Percentiles rank a stretch among this genome's conserved stretches.
Evolutionary conservation across 1,284 basidiomycete species (phyloP).

Genomic region (Melampsora americana): DNA sequence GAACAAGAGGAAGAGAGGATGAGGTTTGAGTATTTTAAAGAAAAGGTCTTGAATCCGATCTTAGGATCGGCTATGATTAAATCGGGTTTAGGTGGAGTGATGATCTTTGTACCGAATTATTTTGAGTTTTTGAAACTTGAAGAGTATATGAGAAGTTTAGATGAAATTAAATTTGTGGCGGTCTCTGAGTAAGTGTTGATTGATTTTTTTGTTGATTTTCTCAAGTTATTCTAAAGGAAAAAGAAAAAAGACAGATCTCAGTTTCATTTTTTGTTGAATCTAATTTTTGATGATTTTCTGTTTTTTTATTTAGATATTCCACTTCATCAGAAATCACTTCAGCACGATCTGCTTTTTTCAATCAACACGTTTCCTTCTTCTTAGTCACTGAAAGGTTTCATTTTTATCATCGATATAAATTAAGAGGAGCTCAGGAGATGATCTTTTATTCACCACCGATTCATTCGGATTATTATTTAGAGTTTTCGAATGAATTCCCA

Average conservation of each 20-base stretch:
- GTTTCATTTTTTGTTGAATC: constrained; percentile 1
- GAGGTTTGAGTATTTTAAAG: constrained; percentile 1
- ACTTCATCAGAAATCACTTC: constrained; percentile 87
- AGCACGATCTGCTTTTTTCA: constrained; percentile 88
- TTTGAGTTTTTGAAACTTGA: constrained; percentile 94
- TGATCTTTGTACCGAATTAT: constrained; percentile 82
- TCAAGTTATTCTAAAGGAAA: no score
- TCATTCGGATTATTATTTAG: constrained; percentile 85
- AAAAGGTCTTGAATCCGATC: not conserved
- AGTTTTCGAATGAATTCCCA: constrained; percentile 60
- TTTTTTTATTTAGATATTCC: constrained; percentile 89
- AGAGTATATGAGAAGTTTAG: constrained; percentile 71
- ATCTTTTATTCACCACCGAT: constrained; percentile 89
- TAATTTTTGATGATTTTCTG: no score
- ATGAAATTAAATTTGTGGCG: constrained; percentile 66
- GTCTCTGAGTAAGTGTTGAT: constrained; percentile 76
- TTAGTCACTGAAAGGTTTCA: constrained; percentile 94
- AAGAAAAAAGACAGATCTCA: not conserved
- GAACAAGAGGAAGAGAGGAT: not conserved
- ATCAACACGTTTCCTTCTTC: constrained; percentile 77
- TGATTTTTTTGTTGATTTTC: not conserved
- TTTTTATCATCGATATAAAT: constrained; percentile 82
- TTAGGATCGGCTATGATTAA: constrained; percentile 16
- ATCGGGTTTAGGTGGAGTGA: constrained; percentile 11
- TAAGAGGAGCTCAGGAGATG: constrained; percentile 84